Base-by-base conservation (phyloP, 441 rosid genomes). In the Mallotus japonicus region DNA sequence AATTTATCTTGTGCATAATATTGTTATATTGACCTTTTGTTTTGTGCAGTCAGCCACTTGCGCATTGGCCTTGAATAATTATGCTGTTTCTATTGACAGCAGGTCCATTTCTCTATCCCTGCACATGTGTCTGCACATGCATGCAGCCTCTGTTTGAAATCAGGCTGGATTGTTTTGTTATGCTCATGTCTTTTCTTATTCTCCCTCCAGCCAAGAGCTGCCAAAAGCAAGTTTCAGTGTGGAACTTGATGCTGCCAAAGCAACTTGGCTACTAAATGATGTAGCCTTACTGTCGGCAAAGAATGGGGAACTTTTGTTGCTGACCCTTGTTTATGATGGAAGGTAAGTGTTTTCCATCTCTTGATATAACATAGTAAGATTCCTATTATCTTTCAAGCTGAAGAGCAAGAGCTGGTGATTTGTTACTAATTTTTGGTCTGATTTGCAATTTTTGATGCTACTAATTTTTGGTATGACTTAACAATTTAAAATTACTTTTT, bases 171-270 rank as follows among this genome's bases (percentile, higher is more conserved):
- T 56, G n/a, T 67, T 62, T 54, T 42, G 46, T 76, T 55, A 37
- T 69, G 47, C 12, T 50, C 46, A 16, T 42, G 42, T 46, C 51
- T 37, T 22, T 58, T 47, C 69, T 67, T 73, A 71, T 76, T 76
- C 79, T 81, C 84, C 88, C 79, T 80, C 84, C 89, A 96, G 98
- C 85, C 98, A 90, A 82, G 98, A 92, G 81, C 82, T 96, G 75
- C 97, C 99, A 81, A 87, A 92, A 87, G 88, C 97, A 73, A 85
- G 83, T 78, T 93, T 96, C 77, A 82, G 73, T 74, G 90, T 89
- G 80, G 98, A 96, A 86, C 99, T 96, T 76, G 99, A 96, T 88
- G 96, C 94, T 81, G 97, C 97, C 79, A 86, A 82, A 81, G 94
- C 95, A 73, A 83, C 91, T 79, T 93, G 98, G 97, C 81, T 96